phyloP scores from a whole-genome alignment of 352 stramenopile genomes.

The Globisporangium abappressorium region DNA sequence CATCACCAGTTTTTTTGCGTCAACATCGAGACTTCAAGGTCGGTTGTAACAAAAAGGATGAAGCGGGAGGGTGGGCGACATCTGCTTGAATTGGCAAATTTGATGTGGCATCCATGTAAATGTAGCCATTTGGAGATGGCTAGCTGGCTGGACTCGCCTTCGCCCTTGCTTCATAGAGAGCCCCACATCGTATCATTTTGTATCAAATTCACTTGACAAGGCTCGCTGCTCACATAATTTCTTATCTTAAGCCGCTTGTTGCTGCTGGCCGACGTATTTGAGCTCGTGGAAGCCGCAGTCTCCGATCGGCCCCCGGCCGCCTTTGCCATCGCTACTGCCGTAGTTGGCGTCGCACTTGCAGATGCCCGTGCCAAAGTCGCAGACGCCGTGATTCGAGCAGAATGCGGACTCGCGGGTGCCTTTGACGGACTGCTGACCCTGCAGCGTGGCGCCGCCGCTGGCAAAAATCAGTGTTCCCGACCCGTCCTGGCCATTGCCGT shows the following conservation, averaged over 20 bases:
- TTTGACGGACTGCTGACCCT: slow-evolving; percentile 43
- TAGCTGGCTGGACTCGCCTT: too few relatives aligned
- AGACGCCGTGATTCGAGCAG: slow-evolving; percentile 75
- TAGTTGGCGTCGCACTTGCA: slow-evolving; percentile 66
- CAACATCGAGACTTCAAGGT: background rate
- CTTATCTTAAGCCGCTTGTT: slow-evolving; percentile 1
- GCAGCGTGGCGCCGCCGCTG: slow-evolving; percentile 29
- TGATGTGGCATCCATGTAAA: too few relatives aligned
- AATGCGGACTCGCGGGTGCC: slow-evolving; percentile 67
- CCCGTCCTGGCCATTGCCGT: slow-evolving; percentile 50
- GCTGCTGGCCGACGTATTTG: slow-evolving; percentile 19
- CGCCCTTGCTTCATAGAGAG: background rate
- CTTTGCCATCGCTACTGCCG: slow-evolving; percentile 69
- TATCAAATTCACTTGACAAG: too few relatives aligned
- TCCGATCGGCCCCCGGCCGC: slow-evolving; percentile 51
- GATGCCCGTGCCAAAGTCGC: slow-evolving; percentile 57
- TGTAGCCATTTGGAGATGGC: too few relatives aligned
- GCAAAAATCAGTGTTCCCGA: slow-evolving; percentile 47
- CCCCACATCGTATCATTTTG: too few relatives aligned
- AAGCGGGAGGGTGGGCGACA: background rate
- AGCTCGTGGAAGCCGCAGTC: slow-evolving; percentile 74
- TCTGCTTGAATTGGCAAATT: background rate
- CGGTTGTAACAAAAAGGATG: background rate
- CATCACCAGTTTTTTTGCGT: background rate
- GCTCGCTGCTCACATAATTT: too few relatives aligned